Evolutionary conservation across 768 basidiomycete genomes (phyloP), one percentile per base, ranked within the genome.

Genomic region (Dacryopinax spathularia): DNA sequence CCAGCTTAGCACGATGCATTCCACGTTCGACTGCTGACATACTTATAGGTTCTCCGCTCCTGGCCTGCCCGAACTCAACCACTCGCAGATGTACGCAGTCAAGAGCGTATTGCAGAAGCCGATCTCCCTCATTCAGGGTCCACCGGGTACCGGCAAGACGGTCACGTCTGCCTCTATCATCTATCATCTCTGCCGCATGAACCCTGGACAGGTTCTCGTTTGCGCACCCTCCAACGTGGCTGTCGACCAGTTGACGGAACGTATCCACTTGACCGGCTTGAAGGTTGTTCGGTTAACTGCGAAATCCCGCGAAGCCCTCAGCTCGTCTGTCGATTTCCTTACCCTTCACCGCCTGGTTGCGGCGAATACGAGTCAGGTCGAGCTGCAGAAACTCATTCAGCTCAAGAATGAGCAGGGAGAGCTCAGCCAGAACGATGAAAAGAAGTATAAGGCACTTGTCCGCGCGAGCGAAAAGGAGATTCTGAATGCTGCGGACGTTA

Each of bases 11-110:
- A 34, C 33, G 36, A 15, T 7, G n/a, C 27, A 18, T 33, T 34
- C 62, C 36, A 1, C 44, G 37, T 22, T 64, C 33, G 12, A 31
- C 18, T 31, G 48, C 56, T 59, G 33, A 60, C 29, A 34, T 20
- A 62, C 25, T 5, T 4, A 10, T 37, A 75, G 79, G 60, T 96
- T 98, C 73, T 98, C 95, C 1, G 96, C 96, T 0, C 95, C 94
- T 10, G 91, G 92, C 29, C 84, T 99, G 36, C 96, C 96, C 2
- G 96, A 99, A 73, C 85, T 99, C 71, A 99, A 99, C 71, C 95
- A 97, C 72, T 98, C 95, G 22, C 96, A 99, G 74, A 97, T 99
- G 91, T 95, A 91, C 75, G 96, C 96, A 1, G 96, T 99, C 72
- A 99, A 98, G 79, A 94, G 91, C 69, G 95, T 99, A 6, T 79